phyloP scores from a whole-genome alignment of 1,284 basidiomycete genomes.

The Trametes hirsuta region DNA sequence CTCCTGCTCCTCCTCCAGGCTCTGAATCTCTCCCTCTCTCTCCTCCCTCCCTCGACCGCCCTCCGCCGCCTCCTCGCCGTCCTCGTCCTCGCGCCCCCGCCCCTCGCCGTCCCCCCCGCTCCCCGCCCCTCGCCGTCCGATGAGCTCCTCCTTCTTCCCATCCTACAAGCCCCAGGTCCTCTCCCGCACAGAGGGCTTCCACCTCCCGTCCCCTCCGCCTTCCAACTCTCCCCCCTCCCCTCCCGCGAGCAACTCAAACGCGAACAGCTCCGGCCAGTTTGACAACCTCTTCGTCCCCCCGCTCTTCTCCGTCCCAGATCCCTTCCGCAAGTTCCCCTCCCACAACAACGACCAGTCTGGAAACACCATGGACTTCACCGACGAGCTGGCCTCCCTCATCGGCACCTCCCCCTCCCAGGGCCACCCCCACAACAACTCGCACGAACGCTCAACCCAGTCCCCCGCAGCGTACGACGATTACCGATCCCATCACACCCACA shows the following conservation, averaged over 20 bases:
- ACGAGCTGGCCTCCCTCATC: conserved; percentile 67
- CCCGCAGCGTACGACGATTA: conserved; percentile 40
- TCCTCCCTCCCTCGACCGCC: neutral
- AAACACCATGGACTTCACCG: conserved; percentile 56
- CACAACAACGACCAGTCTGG: conserved; percentile 24
- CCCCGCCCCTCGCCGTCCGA: conserved; percentile 14
- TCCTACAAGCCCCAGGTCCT: conserved; percentile 45
- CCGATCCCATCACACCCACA: conserved; percentile 52
- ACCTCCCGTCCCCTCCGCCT: conserved; percentile 52
- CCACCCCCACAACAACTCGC: conserved; percentile 41
- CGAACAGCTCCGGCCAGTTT: conserved; percentile 31
- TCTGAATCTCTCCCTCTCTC: conserved; percentile 6
- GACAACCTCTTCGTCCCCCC: conserved; percentile 48
- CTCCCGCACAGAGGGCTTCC: conserved; percentile 65
- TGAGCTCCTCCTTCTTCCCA: conserved; percentile 33
- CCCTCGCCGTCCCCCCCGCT: conserved; percentile 9
- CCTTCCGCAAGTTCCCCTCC: conserved; percentile 53
- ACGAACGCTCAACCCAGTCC: conserved; percentile 45
- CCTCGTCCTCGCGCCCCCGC: neutral
- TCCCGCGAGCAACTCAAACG: conserved; percentile 37
- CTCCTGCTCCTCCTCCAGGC: conserved; percentile 10
- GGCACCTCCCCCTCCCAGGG: conserved; percentile 38
- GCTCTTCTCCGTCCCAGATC: conserved; percentile 47
- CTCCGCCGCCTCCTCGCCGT: conserved; percentile 2
- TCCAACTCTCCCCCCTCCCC: conserved; percentile 44